Conservation (phyloP, 23 red algal genomes). For the Chondrus crispus region DNA sequence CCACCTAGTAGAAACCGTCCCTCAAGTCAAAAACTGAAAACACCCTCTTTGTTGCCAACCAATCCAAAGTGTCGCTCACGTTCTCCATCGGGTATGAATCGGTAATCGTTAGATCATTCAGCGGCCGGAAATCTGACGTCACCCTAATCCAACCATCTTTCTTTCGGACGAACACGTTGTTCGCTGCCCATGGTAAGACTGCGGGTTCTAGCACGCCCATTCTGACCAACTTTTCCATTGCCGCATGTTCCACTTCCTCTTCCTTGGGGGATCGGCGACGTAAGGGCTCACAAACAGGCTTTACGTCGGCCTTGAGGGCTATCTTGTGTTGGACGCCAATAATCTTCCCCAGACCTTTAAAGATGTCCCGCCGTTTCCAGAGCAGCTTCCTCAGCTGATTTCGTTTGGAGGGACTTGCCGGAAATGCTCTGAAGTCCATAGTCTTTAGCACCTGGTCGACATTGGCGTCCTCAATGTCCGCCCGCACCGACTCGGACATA, state of each 20-base stretch:
- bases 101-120: conserved; percentile 6
- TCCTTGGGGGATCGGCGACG: conserved; percentile 11
- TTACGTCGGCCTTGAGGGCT: conserved; percentile 11
- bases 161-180: conserved; percentile 11
- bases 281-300: background rate
- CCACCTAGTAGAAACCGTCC: conserved; percentile 43
- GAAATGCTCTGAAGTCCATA: background rate
- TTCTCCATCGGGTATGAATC: conserved; percentile 31
- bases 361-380: conserved; percentile 11
- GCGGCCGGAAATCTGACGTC: conserved; percentile 35
- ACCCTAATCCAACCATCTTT: background rate
- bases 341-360: conserved; percentile 8
- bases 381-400: background rate
- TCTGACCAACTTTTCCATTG: background rate
- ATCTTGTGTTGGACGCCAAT: conserved; percentile 9
- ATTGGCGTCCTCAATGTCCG: background rate
- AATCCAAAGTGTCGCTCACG: conserved; percentile 10
- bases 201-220: background rate
- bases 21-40: conserved; percentile 51
- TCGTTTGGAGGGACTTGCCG: background rate
- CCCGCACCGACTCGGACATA: background rate
- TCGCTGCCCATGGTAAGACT: background rate
- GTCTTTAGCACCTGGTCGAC: background rate
- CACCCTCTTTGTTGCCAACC: conserved; percentile 13
- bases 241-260: background rate